Evolutionary conservation across 345 rosid genomes (phyloP).

Genomic region (Noccaea caerulescens): DNA sequence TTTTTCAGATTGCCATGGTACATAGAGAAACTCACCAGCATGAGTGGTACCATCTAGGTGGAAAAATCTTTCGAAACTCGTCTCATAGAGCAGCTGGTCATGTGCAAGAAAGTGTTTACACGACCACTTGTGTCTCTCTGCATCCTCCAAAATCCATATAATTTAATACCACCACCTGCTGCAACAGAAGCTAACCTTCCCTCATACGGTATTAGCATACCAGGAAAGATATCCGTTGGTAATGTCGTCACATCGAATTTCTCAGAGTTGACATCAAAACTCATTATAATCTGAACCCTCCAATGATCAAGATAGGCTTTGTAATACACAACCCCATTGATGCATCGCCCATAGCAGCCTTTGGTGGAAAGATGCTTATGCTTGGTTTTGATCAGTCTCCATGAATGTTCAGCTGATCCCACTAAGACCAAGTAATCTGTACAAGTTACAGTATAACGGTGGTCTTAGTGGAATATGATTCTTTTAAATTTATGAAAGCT

Average conservation of each 20-base stretch:
- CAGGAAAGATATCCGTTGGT: not conserved
- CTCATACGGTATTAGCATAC: not conserved
- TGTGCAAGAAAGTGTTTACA: not conserved
- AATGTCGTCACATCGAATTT: not conserved
- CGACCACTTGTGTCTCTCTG: not conserved
- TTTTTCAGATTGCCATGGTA: not conserved
- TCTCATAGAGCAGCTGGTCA: not conserved
- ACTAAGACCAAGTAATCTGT: too few species aligned
- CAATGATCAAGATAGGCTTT: too few species aligned
- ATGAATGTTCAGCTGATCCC: constrained; percentile 5
- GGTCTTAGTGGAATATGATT: too few species aligned
- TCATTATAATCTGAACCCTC: not conserved
- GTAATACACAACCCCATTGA: constrained; percentile 14
- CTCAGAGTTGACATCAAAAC: constrained; percentile 19
- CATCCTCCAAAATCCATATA: constrained; percentile 24
- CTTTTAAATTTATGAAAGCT: too few species aligned
- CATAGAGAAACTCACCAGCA: constrained; percentile 15
- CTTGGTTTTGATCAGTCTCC: constrained; percentile 15
- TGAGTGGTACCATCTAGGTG: not conserved
- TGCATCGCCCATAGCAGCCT: not conserved
- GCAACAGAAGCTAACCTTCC: constrained; percentile 1
- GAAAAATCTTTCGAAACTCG: not conserved
- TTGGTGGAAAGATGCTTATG: not conserved
- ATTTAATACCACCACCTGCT: not conserved
- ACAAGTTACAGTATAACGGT: too few species aligned